Conservation (phyloP, 2,329 filamentous ascomycete species). For the Ambrosiella beaveri region DNA sequence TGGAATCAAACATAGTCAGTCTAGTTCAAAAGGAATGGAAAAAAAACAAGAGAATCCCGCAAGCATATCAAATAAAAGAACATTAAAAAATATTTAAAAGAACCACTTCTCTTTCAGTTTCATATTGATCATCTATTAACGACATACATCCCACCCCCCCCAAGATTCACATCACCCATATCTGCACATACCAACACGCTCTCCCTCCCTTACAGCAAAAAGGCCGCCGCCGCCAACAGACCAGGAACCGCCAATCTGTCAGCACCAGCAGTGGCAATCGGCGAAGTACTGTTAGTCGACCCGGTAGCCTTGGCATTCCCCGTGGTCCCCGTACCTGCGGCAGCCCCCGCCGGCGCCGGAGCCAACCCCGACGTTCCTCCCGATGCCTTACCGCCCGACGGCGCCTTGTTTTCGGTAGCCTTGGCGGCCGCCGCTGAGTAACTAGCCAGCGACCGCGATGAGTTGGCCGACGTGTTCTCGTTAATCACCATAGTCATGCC, state of each 20-base stretch:
- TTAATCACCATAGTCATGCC: conserved; percentile 68
- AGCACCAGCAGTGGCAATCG: conserved; percentile 11
- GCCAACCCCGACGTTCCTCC: conserved; percentile 10
- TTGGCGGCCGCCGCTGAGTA: conserved; percentile 28
- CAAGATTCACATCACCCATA: not conserved
- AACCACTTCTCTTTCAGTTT: not conserved
- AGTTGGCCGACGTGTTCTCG: conserved; percentile 41
- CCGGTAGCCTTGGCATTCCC: conserved; percentile 7
- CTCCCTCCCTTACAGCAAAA: conserved; percentile 6
- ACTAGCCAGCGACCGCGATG: conserved; percentile 31
- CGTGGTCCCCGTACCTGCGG: not conserved
- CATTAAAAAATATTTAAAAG: too few relatives aligned
- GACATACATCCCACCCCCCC: not conserved
- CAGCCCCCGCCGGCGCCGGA: conserved; percentile 1
- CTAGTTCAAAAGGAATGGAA: too few relatives aligned
- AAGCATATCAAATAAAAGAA: too few relatives aligned
- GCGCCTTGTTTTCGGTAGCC: conserved; percentile 17
- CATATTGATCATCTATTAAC: not conserved
- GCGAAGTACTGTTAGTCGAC: not conserved
- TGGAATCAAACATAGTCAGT: too few relatives aligned
- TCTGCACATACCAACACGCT: not conserved
- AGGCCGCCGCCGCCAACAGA: conserved; percentile 5
- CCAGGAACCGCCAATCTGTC: conserved; percentile 7
- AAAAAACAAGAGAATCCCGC: too few relatives aligned
- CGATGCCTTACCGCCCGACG: conserved; percentile 13